Evolutionary conservation across 805 yeast genomes (phyloP).

Genomic region (Ogataea siamensis): DNA sequence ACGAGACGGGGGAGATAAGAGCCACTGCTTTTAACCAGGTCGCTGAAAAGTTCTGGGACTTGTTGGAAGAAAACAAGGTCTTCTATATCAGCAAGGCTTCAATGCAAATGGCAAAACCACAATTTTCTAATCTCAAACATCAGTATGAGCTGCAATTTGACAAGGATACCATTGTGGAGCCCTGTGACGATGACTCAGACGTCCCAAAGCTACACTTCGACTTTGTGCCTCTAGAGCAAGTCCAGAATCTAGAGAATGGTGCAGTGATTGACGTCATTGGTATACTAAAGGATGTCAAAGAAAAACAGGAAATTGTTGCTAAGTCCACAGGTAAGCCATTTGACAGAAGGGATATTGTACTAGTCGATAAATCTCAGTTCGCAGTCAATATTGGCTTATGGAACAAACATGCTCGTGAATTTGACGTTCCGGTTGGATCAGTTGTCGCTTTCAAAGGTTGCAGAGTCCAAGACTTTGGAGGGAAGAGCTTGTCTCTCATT

Average conservation of each 20-base stretch:
- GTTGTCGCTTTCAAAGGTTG: constrained; percentile 93
- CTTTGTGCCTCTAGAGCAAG: constrained; percentile 65
- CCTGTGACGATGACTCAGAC: constrained; percentile 52
- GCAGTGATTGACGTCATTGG: constrained; percentile 85
- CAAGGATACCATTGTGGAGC: constrained; percentile 72
- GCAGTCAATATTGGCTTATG: constrained; percentile 82
- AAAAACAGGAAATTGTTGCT: constrained; percentile 75
- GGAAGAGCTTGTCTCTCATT: constrained; percentile 77
- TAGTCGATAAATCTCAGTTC: constrained; percentile 82
- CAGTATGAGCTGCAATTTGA: constrained; percentile 86
- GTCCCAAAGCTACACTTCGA: constrained; percentile 81
- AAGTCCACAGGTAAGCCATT: constrained; percentile 86
- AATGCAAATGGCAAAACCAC: constrained; percentile 79
- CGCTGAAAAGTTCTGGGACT: constrained; percentile 74
- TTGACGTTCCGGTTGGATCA: constrained; percentile 68
- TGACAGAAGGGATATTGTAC: constrained; percentile 82
- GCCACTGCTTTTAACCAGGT: constrained; percentile 91
- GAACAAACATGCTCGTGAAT: constrained; percentile 84
- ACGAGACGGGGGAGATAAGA: constrained; percentile 93
- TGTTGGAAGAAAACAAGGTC: constrained; percentile 84
- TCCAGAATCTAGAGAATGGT: constrained; percentile 68
- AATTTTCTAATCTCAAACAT: constrained; percentile 78
- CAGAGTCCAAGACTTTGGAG: constrained; percentile 83
- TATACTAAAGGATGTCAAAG: constrained; percentile 73
- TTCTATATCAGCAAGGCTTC: constrained; percentile 81